phyloP scores from a whole-genome alignment of 352 stramenopile genomes.

The Pythium dissotocum region DNA sequence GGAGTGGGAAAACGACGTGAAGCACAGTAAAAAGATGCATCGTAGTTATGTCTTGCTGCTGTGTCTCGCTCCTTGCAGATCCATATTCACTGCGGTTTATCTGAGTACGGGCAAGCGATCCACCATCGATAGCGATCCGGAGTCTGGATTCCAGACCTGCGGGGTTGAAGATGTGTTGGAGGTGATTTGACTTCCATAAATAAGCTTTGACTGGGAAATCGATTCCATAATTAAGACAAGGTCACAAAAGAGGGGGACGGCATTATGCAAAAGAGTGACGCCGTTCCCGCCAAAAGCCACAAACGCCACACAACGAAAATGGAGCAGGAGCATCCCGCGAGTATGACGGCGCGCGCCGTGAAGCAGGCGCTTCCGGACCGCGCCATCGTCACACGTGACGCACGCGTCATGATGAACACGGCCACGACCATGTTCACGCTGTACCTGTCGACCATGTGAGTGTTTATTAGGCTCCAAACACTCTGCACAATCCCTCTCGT shows the following conservation, averaged over 20 bases:
- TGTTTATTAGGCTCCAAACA: background rate
- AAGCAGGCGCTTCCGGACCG: slow-evolving; percentile 74
- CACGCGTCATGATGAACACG: slow-evolving; percentile 65
- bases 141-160: too few species aligned
- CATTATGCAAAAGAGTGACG: background rate
- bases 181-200: too few species aligned
- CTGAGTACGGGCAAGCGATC: too few species aligned
- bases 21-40: too few species aligned
- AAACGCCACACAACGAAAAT: slow-evolving; percentile 30
- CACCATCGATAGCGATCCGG: too few species aligned
- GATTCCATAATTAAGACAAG: background rate
- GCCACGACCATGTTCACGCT: slow-evolving; percentile 78
- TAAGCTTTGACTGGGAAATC: background rate
- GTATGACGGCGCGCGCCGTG: slow-evolving; percentile 63
- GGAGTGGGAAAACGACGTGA: too few species aligned
- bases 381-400: slow-evolving; percentile 68
- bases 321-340: slow-evolving; percentile 69
- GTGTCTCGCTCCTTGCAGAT: too few species aligned
- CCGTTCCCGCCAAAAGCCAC: slow-evolving; percentile 29
- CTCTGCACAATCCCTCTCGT: too few species aligned
- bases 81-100: too few species aligned
- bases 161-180: too few species aligned
- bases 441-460: slow-evolving; percentile 72
- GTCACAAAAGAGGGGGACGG: slow-evolving; percentile 4
- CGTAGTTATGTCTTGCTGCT: too few species aligned